Evolutionary conservation across 257 asterid genomes (phyloP), one percentile per base, ranked within the genome.

Genomic region (Solanum sitiens): DNA sequence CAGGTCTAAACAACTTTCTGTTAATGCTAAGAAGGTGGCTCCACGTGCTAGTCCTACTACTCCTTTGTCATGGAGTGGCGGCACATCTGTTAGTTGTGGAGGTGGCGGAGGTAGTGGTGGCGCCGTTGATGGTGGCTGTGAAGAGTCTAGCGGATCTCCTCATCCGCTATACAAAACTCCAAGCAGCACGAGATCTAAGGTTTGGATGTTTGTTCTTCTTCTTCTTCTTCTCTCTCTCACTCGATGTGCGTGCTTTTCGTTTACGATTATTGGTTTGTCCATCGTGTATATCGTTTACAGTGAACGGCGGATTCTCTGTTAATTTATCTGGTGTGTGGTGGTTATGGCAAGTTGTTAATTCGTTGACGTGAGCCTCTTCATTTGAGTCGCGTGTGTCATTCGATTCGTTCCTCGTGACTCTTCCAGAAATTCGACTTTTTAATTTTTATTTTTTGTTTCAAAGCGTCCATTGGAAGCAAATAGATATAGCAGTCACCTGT

Each of bases 41-140:
- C 93, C 88, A 25, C 86, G 95, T 42, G 95, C 88, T 79, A 95
- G 98, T 87, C 98, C 98, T 7, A 92, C 95, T 30, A 95, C 98
- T 15, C 98, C 98, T 73, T 93, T 95, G 20, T 92, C 98, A 8
- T 94, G 94, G 92, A 92, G 95, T 88, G 95, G 93, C 80, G 95
- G 91, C 87, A 92, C 94, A 85, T 92, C 95, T 76, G 61, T 85
- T 90, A 92, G 95, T 89, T 93, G 94, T 56, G 94, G 94, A 67
- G 93, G 90, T 73, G 90, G 87, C 56, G 91, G 91, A 2, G 84
- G 50, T 39, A 37, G 89, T 42, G 82, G 77, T 20, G 77, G 87
- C 32, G 91, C 90, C 18, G 93, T 83, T 39, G 91, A 89, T 59
- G 93, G 84, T 72, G 91, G 88, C 13, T 87, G 87, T 7, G 97